A percentile compares a stretch with the other conserved stretches of the same genome.
Evolutionary conservation across 352 stramenopile genomes (phyloP).

Genomic region (Pythium biforme): DNA sequence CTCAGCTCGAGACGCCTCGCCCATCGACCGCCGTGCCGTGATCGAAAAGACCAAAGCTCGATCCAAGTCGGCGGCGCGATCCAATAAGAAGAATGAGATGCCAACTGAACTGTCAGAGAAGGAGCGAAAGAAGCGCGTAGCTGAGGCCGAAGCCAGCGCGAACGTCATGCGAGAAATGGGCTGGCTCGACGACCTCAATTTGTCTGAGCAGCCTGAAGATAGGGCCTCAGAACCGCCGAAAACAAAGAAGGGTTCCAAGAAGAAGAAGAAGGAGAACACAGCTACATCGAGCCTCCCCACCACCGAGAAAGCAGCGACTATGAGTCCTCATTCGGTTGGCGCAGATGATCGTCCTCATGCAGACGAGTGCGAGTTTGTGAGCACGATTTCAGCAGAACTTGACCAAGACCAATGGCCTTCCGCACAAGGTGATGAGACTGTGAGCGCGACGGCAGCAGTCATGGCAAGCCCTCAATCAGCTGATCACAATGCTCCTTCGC

Average conservation of each 20-base stretch:
- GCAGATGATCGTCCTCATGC: too few relatives aligned
- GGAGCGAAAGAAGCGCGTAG: constrained; percentile 3
- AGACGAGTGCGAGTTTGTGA: too few relatives aligned
- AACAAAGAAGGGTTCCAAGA: background rate
- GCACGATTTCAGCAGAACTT: too few relatives aligned
- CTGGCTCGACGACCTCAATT: constrained; percentile 9
- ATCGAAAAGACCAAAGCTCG: constrained; percentile 12
- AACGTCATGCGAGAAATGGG: constrained; percentile 20
- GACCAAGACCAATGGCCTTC: too few relatives aligned
- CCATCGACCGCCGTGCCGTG: background rate
- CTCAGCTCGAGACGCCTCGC: background rate
- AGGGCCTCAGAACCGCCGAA: background rate
- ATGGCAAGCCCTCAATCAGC: too few relatives aligned
- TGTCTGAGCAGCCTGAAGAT: background rate
- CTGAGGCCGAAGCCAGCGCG: background rate
- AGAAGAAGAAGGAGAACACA: background rate
- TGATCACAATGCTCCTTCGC: too few relatives aligned
- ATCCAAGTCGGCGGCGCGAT: background rate
- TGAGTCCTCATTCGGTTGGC: too few relatives aligned
- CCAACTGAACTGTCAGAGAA: background rate
- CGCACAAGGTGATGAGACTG: too few relatives aligned
- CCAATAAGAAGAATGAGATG: background rate
- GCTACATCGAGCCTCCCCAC: too few relatives aligned
- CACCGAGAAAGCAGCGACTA: too few relatives aligned
- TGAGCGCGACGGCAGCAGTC: too few relatives aligned